Conservation (phyloP, 768 basidiomycete genomes). For the Hydnum rufescens region DNA sequence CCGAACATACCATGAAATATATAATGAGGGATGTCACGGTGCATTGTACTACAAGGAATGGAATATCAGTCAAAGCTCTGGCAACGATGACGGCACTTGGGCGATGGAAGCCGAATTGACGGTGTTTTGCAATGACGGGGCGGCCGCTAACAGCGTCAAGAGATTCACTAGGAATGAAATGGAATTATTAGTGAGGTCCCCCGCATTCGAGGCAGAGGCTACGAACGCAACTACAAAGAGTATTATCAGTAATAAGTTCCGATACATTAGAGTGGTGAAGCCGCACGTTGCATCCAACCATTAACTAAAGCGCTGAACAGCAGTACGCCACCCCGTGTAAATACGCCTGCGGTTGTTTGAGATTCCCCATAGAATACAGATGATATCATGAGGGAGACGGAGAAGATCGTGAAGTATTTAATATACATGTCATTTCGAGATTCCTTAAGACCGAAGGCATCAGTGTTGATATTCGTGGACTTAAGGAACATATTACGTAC, state of each 20-base stretch:
- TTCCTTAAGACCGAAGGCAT: too few relatives aligned
- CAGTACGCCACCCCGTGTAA: conserved; percentile 25
- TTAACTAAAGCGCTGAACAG: conserved; percentile 17
- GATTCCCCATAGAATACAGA: conserved; percentile 21
- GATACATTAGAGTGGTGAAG: conserved; percentile 23
- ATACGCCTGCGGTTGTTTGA: conserved; percentile 21
- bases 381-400: conserved; percentile 11
- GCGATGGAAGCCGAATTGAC: conserved; percentile 22
- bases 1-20: conserved; percentile 19
- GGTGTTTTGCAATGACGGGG: too few relatives aligned
- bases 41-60: conserved; percentile 17
- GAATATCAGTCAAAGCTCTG: conserved; percentile 20
- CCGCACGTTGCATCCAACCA: conserved; percentile 14
- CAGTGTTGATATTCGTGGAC: neutral
- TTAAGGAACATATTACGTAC: neutral
- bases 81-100: conserved; percentile 20
- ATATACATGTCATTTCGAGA: neutral
- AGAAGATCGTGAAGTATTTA: neutral
- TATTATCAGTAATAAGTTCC: conserved; percentile 21
- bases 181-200: neutral
- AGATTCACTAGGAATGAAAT: too few relatives aligned
- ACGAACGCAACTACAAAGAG: neutral
- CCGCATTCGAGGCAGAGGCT: neutral
- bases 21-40: conserved; percentile 19
- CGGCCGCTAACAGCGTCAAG: too few relatives aligned